Percentiles rank a stretch among this genome's conserved stretches.
Conservation (phyloP, 225 moss, liverwort and hornwort genomes). For the Thuidium tamariscinum region DNA sequence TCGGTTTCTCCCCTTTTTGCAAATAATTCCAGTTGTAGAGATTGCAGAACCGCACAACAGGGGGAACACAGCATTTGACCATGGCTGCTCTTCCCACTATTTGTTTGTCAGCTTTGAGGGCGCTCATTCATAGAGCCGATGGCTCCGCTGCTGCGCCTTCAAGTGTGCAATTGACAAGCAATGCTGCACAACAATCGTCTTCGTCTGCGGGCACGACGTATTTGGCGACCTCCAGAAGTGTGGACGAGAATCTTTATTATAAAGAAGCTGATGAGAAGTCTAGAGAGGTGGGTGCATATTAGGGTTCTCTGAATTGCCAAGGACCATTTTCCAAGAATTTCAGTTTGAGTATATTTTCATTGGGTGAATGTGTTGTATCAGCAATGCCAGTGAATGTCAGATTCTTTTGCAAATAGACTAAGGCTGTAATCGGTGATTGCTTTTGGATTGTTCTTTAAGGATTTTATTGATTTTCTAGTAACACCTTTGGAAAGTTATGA, state of each 20-base stretch:
- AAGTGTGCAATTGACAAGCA: neutral
- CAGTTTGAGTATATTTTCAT: neutral
- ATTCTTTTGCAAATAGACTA: neutral
- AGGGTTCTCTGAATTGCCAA: neutral
- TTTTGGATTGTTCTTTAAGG: neutral
- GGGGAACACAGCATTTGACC: neutral
- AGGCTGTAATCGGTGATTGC: neutral
- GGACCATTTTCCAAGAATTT: neutral
- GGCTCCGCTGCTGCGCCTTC: neutral
- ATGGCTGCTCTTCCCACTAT: slow-evolving; percentile 31
- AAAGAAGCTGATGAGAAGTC: slow-evolving; percentile 21
- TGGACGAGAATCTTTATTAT: slow-evolving; percentile 3
- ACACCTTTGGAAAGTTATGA: neutral
- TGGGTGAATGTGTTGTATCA: neutral
- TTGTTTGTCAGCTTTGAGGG: slow-evolving; percentile 37
- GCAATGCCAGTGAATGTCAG: neutral
- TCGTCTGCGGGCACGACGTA: neutral
- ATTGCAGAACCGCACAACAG: neutral
- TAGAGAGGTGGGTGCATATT: slow-evolving; percentile 4
- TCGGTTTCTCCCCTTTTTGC: neutral
- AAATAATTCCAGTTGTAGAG: neutral
- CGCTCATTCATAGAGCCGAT: slow-evolving; percentile 4
- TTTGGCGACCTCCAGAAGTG: neutral
- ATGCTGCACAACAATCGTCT: neutral
- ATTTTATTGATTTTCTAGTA: neutral